Conservation (phyloP, 2,329 filamentous ascomycete genomes). For the Nothophaeocryptopus gaeumannii region DNA sequence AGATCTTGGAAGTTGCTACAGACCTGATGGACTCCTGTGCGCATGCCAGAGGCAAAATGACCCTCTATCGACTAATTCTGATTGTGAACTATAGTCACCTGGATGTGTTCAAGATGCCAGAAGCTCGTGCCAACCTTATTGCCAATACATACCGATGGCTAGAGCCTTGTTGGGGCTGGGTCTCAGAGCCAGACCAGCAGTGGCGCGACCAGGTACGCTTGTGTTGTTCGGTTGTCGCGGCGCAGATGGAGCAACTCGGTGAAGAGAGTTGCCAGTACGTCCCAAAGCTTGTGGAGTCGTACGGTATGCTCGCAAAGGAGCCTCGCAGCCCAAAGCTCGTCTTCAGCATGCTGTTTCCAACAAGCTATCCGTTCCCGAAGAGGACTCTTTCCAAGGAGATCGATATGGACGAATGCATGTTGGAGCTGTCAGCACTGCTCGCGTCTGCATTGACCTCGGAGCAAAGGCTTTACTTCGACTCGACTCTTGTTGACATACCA, state of each 20-base stretch:
- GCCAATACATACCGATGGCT: conserved; percentile 84
- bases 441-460: conserved; percentile 54
- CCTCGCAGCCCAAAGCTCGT: conserved; percentile 56
- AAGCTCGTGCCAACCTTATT: conserved; percentile 59
- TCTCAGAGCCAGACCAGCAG: conserved; percentile 68
- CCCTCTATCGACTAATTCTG: conserved; percentile 86
- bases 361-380: conserved; percentile 81
- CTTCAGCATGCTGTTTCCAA: conserved; percentile 86
- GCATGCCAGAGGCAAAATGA: conserved; percentile 81
- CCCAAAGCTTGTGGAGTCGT: conserved; percentile 86
- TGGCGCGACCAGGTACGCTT: conserved; percentile 91
- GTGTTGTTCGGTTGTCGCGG: conserved; percentile 88
- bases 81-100: conserved; percentile 88
- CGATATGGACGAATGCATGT: conserved; percentile 69
- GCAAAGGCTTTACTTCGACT: conserved; percentile 32
- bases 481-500: conserved; percentile 63
- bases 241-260: conserved; percentile 73
- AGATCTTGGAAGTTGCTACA: conserved; percentile 86
- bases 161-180: conserved; percentile 84
- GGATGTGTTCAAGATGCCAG: conserved; percentile 73
- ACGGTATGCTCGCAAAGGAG: conserved; percentile 69
- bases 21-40: conserved; percentile 92
- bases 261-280: conserved; percentile 85
- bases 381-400: conserved; percentile 58
- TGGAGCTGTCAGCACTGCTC: conserved; percentile 84